Evolutionary conservation across 495 filamentous ascomycete species (phyloP), one percentile per base, ranked within the genome.

Genomic region (Amorphotheca resinae): DNA sequence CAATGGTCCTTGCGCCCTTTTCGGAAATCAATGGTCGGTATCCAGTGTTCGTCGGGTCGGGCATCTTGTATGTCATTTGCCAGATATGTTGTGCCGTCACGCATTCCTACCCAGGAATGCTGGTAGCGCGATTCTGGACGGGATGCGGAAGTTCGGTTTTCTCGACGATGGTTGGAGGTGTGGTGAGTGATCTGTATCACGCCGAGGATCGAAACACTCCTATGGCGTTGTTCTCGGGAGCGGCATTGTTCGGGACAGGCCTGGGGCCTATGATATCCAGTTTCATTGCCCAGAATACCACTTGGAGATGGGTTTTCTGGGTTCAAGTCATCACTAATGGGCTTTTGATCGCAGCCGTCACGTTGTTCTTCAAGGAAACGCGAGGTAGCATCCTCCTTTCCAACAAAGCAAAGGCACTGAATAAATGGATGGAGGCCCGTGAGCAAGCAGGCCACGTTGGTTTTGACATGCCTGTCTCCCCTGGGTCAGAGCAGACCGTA

Each of bases 221-320:
- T 3, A 96, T 96, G 89, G 80, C 86, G 2, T 53, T 93, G 1
- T 95, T 93, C 57, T 77, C 80, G 1, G 82, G 77, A 1, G 65
- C 68, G 16, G 87, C 84, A 0, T 60, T 95, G 7, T 69, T 81
- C 12, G 91, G 88, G 1, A 95, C 85, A 0, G 88, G 87, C 1
- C 60, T 82, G 0, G 89, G 87, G 0, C 87, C 89, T 0, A 54
- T 95, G 3, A 60, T 84, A 4, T 72, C 70, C 12, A 80, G 83
- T 1, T 75, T 78, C 14, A 80, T 96, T 49, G 77, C 78, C 0
- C 59, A 80, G 36, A 65, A 74, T 36, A 63, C 69, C 6, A 68
- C 60, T 18, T 95, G 88, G 89, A 73, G 84, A 46, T 95, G 87
- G 88, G 71, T 93, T 4, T 93, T 93, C 63, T 93, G 81, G 67